phyloP scores from a whole-genome alignment of 78 protist genomes.

The Emiliania huxleyi region DNA sequence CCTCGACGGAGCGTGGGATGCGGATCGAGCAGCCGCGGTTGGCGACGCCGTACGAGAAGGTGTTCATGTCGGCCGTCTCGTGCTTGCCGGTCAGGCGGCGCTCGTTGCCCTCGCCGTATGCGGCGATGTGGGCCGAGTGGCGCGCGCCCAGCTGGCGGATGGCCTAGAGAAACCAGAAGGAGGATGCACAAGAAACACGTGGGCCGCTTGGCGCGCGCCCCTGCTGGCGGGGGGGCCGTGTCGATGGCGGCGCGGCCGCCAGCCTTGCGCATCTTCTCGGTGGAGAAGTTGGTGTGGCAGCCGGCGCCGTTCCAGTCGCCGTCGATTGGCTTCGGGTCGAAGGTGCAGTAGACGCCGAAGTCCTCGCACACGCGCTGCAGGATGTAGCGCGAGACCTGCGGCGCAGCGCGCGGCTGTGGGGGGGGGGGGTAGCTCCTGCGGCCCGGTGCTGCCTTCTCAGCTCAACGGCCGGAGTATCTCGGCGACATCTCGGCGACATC shows the following conservation, averaged over 20 bases:
- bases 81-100: slow-evolving; percentile 84
- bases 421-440: background rate
- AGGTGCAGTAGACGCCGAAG: slow-evolving; percentile 52
- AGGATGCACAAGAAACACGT: too few relatives aligned
- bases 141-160: slow-evolving; percentile 30
- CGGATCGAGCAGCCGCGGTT: slow-evolving; percentile 74
- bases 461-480: slow-evolving; percentile 40
- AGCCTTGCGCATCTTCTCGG: slow-evolving; percentile 70
- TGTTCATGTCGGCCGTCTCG: slow-evolving; percentile 77
- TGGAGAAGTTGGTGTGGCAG: slow-evolving; percentile 89
- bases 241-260: slow-evolving; percentile 61
- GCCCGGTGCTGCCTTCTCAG: background rate
- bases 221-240: too few relatives aligned
- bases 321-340: slow-evolving; percentile 86
- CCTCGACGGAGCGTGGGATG: slow-evolving; percentile 65
- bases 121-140: slow-evolving; percentile 72
- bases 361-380: slow-evolving; percentile 73
- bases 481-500: too few relatives aligned
- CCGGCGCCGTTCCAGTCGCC: slow-evolving; percentile 94
- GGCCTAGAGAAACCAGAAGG: too few relatives aligned
- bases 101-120: slow-evolving; percentile 80
- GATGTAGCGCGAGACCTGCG: slow-evolving; percentile 16
- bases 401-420: too few relatives aligned
- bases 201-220: too few relatives aligned
- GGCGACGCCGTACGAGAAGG: slow-evolving; percentile 81